Base-by-base conservation (phyloP, 2,329 filamentous ascomycete genomes). In the Fulvia fulva region DNA sequence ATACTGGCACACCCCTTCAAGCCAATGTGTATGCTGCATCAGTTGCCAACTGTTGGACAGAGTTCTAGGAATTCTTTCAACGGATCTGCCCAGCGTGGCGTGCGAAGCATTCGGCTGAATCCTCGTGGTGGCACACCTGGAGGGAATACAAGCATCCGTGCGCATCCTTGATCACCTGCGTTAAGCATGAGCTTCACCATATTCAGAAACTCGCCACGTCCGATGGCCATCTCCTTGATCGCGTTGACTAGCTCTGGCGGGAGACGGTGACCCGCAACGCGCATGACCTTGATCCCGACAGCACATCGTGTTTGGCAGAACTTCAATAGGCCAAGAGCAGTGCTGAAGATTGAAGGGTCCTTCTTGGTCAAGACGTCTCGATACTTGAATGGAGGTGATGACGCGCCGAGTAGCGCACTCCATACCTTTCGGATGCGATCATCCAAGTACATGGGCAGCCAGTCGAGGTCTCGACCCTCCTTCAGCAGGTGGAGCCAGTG, bases 241-340 rank as follows among this genome's bases (percentile, higher is more conserved):
- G 53, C 49, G 3, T 54, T 44, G 8, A 53, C 44, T 16, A 58
- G 26, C 32, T 57, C 55, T 7, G n/a, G 45, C 1, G 55, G 55
- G 6, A 57, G 50, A 2, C 22, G 1, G 6, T 26, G 7, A 3
- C 50, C 51, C 1, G 43, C 51, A 14, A 53, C 32, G 28, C 47
- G 53, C 9, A 6, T 9, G 19, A 30, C 47, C 30, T 22, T 50
- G 47, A 50, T 50, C 5, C 12, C 11, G n/a, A 25, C 22, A 5
- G 30, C 23, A 12, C 19, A 28, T 30, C 23, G 3, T 19, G 7
- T 7, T 7, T 16, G 25, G 9, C 28, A 32, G 25, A 25, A 58
- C n/a, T 19, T 53, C 6, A 9, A 22, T 19, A 8, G 21, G 14
- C n/a, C 21, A 22, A 22, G 55, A 52, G 34, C 28, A 52, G 11